These are phyloP conservation scores for Venturia nashicola DNA, from an alignment of 2,329 filamentous ascomycete genomes.

Conservation along the genomic window DNA sequence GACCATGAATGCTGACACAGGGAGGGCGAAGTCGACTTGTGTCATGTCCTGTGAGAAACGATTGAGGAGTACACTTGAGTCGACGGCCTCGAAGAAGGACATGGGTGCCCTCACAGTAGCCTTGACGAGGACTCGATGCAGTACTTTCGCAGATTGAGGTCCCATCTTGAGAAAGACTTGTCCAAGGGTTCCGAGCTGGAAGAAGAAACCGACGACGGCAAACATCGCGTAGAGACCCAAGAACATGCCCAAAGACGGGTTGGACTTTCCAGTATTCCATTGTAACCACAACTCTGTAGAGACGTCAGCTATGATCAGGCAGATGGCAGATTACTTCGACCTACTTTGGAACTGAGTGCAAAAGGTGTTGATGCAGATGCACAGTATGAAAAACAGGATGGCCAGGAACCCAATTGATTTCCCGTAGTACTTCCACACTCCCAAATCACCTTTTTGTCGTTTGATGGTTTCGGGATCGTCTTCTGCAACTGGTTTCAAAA, in stretches of 20 bases:
- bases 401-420: background rate
- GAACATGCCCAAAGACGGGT: constrained; percentile 2
- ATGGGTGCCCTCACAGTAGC: background rate
- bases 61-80: constrained; percentile 5
- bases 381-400: background rate
- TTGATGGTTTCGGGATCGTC: constrained; percentile 6
- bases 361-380: constrained; percentile 1
- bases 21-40: constrained; percentile 2
- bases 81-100: constrained; percentile 4
- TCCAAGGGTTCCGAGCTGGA: background rate
- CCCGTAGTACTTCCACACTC: constrained; percentile 6
- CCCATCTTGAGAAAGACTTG: background rate
- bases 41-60: constrained; percentile 10
- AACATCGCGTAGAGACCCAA: constrained; percentile 4
- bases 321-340: background rate
- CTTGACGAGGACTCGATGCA: constrained; percentile 7
- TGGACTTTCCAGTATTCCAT: constrained; percentile 4
- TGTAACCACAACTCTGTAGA: constrained; percentile 6
- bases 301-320: background rate
- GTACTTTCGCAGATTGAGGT: background rate
- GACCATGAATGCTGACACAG: constrained; percentile 1
- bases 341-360: constrained; percentile 3
- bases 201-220: background rate
- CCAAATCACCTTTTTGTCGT: constrained; percentile 5
- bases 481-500: constrained; percentile 1